phyloP scores from a whole-genome alignment of 176 grass and related monocot species.

The Alloteropsis semialata region DNA sequence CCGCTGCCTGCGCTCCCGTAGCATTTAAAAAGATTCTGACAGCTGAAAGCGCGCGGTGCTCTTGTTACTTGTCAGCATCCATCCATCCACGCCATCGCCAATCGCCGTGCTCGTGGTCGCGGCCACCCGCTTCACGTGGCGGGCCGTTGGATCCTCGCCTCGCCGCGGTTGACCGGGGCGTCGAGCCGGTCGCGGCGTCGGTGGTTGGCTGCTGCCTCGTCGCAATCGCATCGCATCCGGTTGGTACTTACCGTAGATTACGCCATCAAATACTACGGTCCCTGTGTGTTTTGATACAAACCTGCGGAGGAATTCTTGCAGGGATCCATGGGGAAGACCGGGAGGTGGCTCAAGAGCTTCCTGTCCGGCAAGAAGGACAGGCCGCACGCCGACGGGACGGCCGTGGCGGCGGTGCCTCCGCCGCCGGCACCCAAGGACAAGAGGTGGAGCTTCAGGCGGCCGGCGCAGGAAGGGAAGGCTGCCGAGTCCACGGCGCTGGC shows the following conservation, averaged over 20 bases:
- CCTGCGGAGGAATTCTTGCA: not conserved
- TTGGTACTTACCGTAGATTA: slow-evolving; percentile 20
- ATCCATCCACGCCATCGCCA: no score
- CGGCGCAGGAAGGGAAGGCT: not conserved
- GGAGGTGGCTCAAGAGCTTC: slow-evolving; percentile 76
- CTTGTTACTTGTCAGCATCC: slow-evolving; percentile 10
- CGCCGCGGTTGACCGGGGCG: slow-evolving; percentile 12
- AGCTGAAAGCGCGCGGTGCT: not conserved
- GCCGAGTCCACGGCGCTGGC: not conserved
- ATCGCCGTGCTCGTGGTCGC: slow-evolving; percentile 19
- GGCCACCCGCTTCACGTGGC: slow-evolving; percentile 31
- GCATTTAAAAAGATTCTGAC: slow-evolving; percentile 35
- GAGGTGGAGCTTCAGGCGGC: slow-evolving; percentile 72
- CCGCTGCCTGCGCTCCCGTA: not conserved
- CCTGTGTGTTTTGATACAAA: no score
- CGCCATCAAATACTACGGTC: not conserved
- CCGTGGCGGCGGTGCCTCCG: slow-evolving; percentile 6
- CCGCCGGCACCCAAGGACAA: slow-evolving; percentile 43
- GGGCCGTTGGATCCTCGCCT: not conserved
- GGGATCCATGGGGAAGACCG: slow-evolving; percentile 65
- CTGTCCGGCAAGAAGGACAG: slow-evolving; percentile 50
- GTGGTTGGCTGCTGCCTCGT: slow-evolving; percentile 8
- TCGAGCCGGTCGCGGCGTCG: not conserved
- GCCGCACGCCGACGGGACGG: slow-evolving; percentile 17
- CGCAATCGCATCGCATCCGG: not conserved